A percentile compares a stretch with the other conserved stretches of the same genome.
Conservation (phyloP, 768 basidiomycete species). For the Boletus vinaceobasis region DNA sequence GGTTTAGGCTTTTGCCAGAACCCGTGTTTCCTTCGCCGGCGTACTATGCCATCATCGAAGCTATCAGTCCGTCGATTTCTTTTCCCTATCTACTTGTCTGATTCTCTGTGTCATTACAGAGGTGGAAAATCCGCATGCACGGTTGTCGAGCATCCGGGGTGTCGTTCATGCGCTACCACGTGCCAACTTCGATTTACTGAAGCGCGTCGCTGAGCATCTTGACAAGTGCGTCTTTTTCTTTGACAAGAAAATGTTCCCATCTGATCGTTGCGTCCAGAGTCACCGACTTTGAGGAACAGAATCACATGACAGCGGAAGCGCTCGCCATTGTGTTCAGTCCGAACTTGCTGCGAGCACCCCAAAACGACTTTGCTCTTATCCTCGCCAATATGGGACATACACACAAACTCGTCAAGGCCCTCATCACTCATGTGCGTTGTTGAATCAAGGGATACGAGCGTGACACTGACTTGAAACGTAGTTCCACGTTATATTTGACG, state of each 20-base stretch:
- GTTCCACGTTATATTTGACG: slow-evolving; percentile 74
- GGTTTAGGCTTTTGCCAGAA: slow-evolving; percentile 81
- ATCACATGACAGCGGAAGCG: slow-evolving; percentile 86
- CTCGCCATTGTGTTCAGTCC: slow-evolving; percentile 86
- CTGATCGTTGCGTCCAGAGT: slow-evolving; percentile 44
- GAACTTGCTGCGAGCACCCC: slow-evolving; percentile 71
- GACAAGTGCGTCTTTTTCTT: slow-evolving; percentile 49
- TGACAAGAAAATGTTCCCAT: neutral
- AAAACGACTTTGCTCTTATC: slow-evolving; percentile 75
- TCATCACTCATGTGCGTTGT: slow-evolving; percentile 68
- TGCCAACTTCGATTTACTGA: slow-evolving; percentile 75
- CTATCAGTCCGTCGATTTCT: slow-evolving; percentile 52
- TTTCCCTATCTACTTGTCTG: neutral
- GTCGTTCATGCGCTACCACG: slow-evolving; percentile 70
- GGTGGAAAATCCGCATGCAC: slow-evolving; percentile 64
- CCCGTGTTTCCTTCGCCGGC: slow-evolving; percentile 69
- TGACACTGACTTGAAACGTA: slow-evolving; percentile 22
- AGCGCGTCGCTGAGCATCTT: slow-evolving; percentile 78
- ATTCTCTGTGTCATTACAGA: slow-evolving; percentile 39
- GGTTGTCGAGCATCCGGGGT: slow-evolving; percentile 58
- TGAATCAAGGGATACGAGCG: neutral
- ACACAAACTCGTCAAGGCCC: slow-evolving; percentile 69
- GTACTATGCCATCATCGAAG: slow-evolving; percentile 67
- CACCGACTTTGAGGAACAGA: slow-evolving; percentile 84
- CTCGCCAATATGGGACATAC: slow-evolving; percentile 77